A percentile compares a stretch with the other conserved stretches of the same genome.
Evolutionary conservation across 2,329 filamentous ascomycete genomes (phyloP).

Genomic region (Botrytis hyacinthi): DNA sequence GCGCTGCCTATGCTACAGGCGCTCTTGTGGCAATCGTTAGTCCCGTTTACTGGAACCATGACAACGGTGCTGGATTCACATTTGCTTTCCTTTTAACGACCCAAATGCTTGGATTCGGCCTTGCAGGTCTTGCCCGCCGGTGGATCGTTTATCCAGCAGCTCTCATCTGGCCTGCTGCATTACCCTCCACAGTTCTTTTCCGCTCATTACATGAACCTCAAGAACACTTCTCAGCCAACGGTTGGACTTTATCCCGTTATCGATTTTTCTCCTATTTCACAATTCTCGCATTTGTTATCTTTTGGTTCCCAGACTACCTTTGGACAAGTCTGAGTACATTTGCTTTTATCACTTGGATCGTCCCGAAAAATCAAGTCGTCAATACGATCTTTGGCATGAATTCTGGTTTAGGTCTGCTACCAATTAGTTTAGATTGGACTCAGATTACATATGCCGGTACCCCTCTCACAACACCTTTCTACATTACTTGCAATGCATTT

Average conservation of each 20-base stretch:
- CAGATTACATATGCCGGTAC: slow-evolving; percentile 39
- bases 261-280: slow-evolving; percentile 48
- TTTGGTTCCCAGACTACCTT: slow-evolving; percentile 51
- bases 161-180: slow-evolving; percentile 51
- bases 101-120: slow-evolving; percentile 55
- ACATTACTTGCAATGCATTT: slow-evolving; percentile 4
- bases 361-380: slow-evolving; percentile 44
- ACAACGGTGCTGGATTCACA: slow-evolving; percentile 48
- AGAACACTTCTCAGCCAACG: slow-evolving; percentile 40
- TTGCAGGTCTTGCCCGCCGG: slow-evolving; percentile 50
- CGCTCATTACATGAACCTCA: slow-evolving; percentile 45
- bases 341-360: slow-evolving; percentile 55
- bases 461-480: slow-evolving; percentile 53
- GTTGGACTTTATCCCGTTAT: slow-evolving; percentile 47
- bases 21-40: slow-evolving; percentile 52
- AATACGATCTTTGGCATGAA: slow-evolving; percentile 41
- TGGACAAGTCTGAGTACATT: slow-evolving; percentile 49
- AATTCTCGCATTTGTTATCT: slow-evolving; percentile 50
- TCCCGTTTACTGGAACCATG: slow-evolving; percentile 50
- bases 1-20: slow-evolving; percentile 48
- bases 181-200: slow-evolving; percentile 49
- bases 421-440: slow-evolving; percentile 48
- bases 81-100: slow-evolving; percentile 50
- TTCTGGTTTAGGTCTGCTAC: slow-evolving; percentile 45
- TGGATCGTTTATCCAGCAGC: slow-evolving; percentile 53